These are phyloP conservation scores for Strigomonas oncopelti DNA, from an alignment of 208 protist species.

Conservation along the genomic window DNA sequence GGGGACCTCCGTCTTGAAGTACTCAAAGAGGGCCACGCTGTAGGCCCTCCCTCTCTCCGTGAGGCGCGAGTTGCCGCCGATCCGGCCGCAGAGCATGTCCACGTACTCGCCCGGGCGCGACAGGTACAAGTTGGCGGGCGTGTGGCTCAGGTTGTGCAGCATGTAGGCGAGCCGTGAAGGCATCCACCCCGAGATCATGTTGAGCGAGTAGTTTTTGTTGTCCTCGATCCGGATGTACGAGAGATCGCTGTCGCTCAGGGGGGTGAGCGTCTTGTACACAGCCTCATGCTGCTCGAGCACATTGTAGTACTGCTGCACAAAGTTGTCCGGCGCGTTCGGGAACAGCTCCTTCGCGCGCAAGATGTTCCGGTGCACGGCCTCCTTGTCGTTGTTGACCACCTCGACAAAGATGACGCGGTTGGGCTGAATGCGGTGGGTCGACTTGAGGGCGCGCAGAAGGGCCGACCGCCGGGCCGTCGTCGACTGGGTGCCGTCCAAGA, in stretches of 20 bases:
- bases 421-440: constrained; percentile 55
- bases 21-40: constrained; percentile 62
- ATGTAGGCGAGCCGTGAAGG: constrained; percentile 80
- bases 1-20: constrained; percentile 53
- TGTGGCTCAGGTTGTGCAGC: constrained; percentile 83
- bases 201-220: constrained; percentile 63
- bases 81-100: constrained; percentile 64
- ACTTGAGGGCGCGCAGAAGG: constrained; percentile 60
- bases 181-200: constrained; percentile 87
- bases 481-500: constrained; percentile 73
- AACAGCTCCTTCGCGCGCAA: constrained; percentile 50
- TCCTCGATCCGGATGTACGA: constrained; percentile 86
- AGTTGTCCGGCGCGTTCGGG: constrained; percentile 48
- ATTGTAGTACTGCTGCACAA: constrained; percentile 77
- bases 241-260: constrained; percentile 59
- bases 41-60: constrained; percentile 73
- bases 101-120: constrained; percentile 83
- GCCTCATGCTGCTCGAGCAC: constrained; percentile 56
- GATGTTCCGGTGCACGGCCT: constrained; percentile 58
- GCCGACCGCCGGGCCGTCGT: constrained; percentile 53
- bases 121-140: constrained; percentile 72
- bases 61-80: constrained; percentile 83
- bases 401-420: constrained; percentile 83
- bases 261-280: constrained; percentile 74
- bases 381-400: constrained; percentile 58